These are phyloP conservation scores for Symmetrospora coprosmae DNA, from an alignment of 768 basidiomycete genomes.

Conservation along the genomic window DNA sequence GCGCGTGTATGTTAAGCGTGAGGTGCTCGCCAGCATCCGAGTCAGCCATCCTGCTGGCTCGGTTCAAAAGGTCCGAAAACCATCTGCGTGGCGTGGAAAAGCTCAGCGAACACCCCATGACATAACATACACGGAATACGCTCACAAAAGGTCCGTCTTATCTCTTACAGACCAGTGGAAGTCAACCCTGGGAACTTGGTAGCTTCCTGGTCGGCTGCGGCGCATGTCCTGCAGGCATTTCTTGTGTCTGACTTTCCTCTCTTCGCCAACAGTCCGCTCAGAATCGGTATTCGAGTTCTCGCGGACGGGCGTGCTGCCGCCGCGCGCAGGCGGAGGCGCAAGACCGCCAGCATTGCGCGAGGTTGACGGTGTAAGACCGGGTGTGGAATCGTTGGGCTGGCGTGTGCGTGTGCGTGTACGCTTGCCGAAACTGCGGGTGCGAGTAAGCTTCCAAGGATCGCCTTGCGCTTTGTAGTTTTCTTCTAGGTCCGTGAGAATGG, in stretches of 20 bases:
- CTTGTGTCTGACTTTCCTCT: too few species aligned
- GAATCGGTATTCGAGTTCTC: too few species aligned
- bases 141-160: constrained; percentile 13
- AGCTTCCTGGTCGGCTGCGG: background rate
- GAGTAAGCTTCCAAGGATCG: constrained; percentile 21
- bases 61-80: constrained; percentile 20
- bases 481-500: constrained; percentile 12
- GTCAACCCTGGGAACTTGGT: background rate
- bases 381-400: too few species aligned
- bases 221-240: too few species aligned
- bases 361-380: too few species aligned
- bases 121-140: too few species aligned
- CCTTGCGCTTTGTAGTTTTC: constrained; percentile 11
- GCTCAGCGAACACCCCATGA: too few species aligned
- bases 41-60: background rate
- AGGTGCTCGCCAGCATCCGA: background rate
- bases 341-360: too few species aligned
- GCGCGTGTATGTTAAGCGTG: constrained; percentile 17
- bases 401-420: background rate
- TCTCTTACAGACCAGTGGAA: constrained; percentile 20
- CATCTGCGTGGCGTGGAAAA: too few species aligned
- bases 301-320: too few species aligned
- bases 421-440: background rate
- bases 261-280: too few species aligned
- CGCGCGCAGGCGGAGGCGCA: too few species aligned